phyloP scores from a whole-genome alignment of 2,329 filamentous ascomycete species.

The Xylaria arbuscula region DNA sequence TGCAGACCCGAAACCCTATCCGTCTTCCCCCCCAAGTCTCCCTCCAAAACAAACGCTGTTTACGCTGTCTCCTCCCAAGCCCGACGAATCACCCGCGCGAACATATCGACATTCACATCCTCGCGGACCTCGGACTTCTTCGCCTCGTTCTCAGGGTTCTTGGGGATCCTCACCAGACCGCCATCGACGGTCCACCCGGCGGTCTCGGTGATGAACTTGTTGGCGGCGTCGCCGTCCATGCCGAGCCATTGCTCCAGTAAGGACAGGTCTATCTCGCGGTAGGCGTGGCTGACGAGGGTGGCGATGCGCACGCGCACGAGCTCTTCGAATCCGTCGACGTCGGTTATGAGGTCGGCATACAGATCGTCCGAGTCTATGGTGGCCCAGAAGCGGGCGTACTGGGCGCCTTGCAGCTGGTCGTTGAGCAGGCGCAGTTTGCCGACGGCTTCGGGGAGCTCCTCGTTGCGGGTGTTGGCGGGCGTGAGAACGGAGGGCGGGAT shows the following conservation, averaged over 20 bases:
- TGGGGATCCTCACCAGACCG: conserved; percentile 77
- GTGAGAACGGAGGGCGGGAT: conserved; percentile 85
- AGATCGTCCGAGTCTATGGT: conserved; percentile 93
- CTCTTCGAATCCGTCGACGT: conserved; percentile 95
- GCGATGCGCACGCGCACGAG: conserved; percentile 91
- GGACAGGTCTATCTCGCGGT: conserved; percentile 75
- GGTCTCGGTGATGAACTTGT: conserved; percentile 84
- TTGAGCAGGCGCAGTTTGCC: conserved; percentile 87
- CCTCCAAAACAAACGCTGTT: not conserved
- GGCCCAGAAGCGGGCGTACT: conserved; percentile 93
- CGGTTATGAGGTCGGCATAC: conserved; percentile 93
- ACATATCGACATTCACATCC: conserved; percentile 92
- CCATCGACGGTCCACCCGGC: conserved; percentile 86
- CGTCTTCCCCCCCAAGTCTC: not conserved
- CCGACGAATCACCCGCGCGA: conserved; percentile 80
- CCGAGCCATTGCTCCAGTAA: conserved; percentile 82
- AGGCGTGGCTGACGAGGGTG: conserved; percentile 83
- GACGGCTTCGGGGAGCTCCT: conserved; percentile 88
- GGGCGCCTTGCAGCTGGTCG: conserved; percentile 86
- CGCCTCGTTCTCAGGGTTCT: conserved; percentile 97
- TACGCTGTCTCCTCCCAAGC: conserved; percentile 85
- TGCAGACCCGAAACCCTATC: conserved; percentile 13
- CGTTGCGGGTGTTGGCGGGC: conserved; percentile 61
- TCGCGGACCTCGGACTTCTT: conserved; percentile 95
- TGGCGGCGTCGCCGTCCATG: conserved; percentile 72